phyloP scores from a whole-genome alignment of 495 filamentous ascomycete genomes.

The Pyrenopolyporus hunteri region DNA sequence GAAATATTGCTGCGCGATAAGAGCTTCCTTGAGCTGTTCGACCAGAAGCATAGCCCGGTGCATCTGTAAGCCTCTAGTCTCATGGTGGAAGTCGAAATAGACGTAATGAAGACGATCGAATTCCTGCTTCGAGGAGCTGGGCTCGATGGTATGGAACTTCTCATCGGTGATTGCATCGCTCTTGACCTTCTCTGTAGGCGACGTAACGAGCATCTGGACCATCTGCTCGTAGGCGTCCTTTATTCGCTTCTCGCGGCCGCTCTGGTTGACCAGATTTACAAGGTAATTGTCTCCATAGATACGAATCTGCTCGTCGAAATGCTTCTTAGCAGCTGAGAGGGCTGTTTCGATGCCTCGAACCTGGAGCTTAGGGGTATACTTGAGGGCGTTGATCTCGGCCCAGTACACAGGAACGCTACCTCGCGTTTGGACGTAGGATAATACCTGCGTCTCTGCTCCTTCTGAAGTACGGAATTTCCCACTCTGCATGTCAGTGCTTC shows the following conservation, averaged over 20 bases:
- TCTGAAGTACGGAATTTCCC: conserved; percentile 62
- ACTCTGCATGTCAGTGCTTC: conserved; percentile 74
- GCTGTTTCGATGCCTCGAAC: conserved; percentile 85
- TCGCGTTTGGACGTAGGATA: conserved; percentile 94
- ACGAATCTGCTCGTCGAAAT: conserved; percentile 90
- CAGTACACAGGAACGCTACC: conserved; percentile 94
- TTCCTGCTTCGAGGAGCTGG: conserved; percentile 60
- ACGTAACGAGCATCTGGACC: conserved; percentile 73
- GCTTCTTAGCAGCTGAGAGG: conserved; percentile 73
- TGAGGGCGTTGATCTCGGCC: conserved; percentile 90
- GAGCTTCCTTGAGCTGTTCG: conserved; percentile 73
- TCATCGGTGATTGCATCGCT: conserved; percentile 66
- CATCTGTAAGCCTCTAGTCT: conserved; percentile 93
- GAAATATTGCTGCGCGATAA: conserved; percentile 86
- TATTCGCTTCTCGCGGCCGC: conserved; percentile 81
- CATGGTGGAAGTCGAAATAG: conserved; percentile 98
- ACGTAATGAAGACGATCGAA: conserved; percentile 89
- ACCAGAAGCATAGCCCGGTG: conserved; percentile 87
- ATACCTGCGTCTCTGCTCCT: conserved; percentile 79
- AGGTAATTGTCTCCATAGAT: conserved; percentile 95
- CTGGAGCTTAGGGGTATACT: conserved; percentile 88
- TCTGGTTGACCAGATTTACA: conserved; percentile 95
- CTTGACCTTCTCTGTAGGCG: conserved; percentile 67
- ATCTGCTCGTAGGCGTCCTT: conserved; percentile 93
- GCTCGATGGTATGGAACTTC: conserved; percentile 78